Evolutionary conservation across 2,329 filamentous ascomycete genomes (phyloP).

Genomic region (Talaromyces albobiverticillius): DNA sequence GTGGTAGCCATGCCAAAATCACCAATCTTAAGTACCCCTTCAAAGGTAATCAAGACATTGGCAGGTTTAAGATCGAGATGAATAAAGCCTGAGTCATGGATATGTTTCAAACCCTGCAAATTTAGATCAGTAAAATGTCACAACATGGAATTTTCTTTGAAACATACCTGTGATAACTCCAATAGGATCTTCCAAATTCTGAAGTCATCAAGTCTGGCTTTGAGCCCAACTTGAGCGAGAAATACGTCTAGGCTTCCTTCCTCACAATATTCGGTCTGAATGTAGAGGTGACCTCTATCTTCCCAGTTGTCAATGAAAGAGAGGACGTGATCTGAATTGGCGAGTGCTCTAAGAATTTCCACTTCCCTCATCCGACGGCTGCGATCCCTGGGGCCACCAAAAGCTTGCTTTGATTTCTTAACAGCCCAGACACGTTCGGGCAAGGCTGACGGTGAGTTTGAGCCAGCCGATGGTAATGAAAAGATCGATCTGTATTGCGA

Average conservation of each 20-base stretch:
- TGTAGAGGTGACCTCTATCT: constrained; percentile 79
- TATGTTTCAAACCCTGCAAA: constrained; percentile 75
- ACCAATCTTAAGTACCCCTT: constrained; percentile 64
- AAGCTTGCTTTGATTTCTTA: constrained; percentile 84
- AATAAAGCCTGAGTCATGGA: constrained; percentile 82
- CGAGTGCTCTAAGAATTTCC: constrained; percentile 70
- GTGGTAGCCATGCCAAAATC: constrained; percentile 70
- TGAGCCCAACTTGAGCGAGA: constrained; percentile 74
- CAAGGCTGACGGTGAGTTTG: constrained; percentile 53
- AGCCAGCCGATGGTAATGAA: constrained; percentile 46
- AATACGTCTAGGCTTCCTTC: constrained; percentile 88
- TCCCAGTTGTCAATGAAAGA: constrained; percentile 87
- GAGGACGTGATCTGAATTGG: constrained; percentile 79
- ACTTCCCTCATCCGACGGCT: constrained; percentile 82
- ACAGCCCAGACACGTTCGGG: constrained; percentile 75
- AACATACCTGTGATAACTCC: constrained; percentile 73
- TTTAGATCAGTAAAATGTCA: constrained; percentile 1
- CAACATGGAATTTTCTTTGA: constrained; percentile 18
- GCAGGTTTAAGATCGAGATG: constrained; percentile 66
- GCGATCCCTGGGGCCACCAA: constrained; percentile 75
- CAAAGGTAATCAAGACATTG: constrained; percentile 64
- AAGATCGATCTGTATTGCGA: constrained; percentile 41
- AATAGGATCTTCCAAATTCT: constrained; percentile 97
- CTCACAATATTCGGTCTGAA: constrained; percentile 96
- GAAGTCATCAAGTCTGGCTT: constrained; percentile 90